Conservation (phyloP, 2,329 filamentous ascomycete genomes). For the Colletotrichum tropicicola region DNA sequence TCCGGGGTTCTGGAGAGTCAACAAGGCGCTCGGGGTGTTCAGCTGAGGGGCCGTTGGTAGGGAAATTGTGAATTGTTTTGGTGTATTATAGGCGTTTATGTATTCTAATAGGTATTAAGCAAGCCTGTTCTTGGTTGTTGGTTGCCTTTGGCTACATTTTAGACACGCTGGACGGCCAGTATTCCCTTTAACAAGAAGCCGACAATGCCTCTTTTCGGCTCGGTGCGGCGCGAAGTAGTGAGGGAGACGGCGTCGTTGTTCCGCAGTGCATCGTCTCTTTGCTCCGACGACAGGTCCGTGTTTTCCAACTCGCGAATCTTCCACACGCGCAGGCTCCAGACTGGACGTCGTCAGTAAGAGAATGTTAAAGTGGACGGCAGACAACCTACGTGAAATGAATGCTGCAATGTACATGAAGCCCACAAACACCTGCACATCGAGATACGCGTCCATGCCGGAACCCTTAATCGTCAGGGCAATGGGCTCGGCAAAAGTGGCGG, state of each 20-base stretch:
- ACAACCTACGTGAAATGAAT: conserved; percentile 55
- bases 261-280: neutral
- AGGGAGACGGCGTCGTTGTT: conserved; percentile 12
- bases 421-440: conserved; percentile 65
- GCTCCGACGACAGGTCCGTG: neutral
- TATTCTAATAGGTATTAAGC: neutral
- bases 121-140: neutral
- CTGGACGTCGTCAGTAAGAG: neutral
- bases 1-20: conserved; percentile 11
- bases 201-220: neutral
- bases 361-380: rapidly evolving
- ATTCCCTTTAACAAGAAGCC: conserved; percentile 1
- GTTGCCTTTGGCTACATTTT: neutral
- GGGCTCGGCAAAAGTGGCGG: conserved; percentile 73
- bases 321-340: conserved; percentile 31
- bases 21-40: neutral
- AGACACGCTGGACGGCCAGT: conserved; percentile 13
- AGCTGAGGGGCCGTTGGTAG: too few relatives aligned
- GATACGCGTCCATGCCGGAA: conserved; percentile 53
- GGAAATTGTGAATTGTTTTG: too few relatives aligned
- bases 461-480: conserved; percentile 67
- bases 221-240: conserved; percentile 7
- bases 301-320: conserved; percentile 28
- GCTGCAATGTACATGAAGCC: conserved; percentile 68
- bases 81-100: neutral